phyloP scores from a whole-genome alignment of 345 rosid genomes.

The Carallia brachiata region DNA sequence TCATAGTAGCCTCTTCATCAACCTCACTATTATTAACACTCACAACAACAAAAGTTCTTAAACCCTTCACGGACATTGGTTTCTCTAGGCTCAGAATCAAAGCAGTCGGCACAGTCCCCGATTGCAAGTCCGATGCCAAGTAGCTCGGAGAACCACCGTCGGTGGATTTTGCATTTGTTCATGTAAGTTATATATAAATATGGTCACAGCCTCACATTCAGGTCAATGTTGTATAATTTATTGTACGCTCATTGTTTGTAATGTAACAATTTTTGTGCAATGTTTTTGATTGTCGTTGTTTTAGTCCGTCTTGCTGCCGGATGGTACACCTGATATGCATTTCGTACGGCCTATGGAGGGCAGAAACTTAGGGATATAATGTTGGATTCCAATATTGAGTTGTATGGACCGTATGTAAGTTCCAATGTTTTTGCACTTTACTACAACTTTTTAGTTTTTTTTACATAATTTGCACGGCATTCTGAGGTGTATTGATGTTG shows the following conservation, averaged over 20 bases:
- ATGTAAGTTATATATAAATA: constrained; percentile 48
- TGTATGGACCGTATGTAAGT: constrained; percentile 90
- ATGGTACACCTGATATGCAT: constrained; percentile 85
- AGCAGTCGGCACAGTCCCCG: constrained; percentile 52
- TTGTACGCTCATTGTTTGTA: not conserved
- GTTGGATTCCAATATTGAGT: constrained; percentile 74
- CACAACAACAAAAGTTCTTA: constrained; percentile 15
- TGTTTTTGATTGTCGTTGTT: not conserved
- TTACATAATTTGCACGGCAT: too few relatives aligned
- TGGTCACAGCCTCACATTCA: too few relatives aligned
- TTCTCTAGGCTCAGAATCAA: constrained; percentile 28
- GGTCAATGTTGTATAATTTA: not conserved
- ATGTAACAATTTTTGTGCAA: not conserved
- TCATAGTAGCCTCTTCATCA: constrained; percentile 12
- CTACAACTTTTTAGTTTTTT: too few relatives aligned
- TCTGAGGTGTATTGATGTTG: not conserved
- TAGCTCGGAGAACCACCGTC: constrained; percentile 52
- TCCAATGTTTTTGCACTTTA: not conserved
- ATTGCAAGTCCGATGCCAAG: constrained; percentile 31
- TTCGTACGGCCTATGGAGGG: constrained; percentile 66
- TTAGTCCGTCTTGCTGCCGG: constrained; percentile 85
- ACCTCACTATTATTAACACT: constrained; percentile 15
- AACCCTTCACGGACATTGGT: constrained; percentile 20
- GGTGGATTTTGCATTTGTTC: constrained; percentile 74
- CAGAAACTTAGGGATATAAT: constrained; percentile 89